Evolutionary conservation across 2,329 filamentous ascomycete genomes (phyloP), one percentile per base, ranked within the genome.

Genomic region (Domatiomyces catenatus): DNA sequence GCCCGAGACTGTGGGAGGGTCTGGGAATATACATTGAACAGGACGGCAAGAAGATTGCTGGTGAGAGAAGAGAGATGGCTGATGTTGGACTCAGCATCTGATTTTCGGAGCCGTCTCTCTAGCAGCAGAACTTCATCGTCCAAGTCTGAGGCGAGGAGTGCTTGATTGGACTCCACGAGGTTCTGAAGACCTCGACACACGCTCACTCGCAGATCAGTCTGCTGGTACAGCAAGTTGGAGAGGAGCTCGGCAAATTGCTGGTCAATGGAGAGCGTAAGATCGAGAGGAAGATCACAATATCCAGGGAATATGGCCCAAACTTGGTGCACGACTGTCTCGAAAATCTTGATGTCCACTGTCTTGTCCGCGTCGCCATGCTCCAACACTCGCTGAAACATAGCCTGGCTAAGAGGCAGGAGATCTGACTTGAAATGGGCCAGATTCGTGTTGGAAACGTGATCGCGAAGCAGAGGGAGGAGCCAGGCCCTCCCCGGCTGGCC

Each of bases 1-100:
- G 87, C 89, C 59, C 92, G 79, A 62, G 86, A 92, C 62, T 95
- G 87, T 2, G 92, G 90, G 22, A 98, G 75, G 0, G 92, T 98
- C 66, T 95, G 86, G 56, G 86, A 94, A 70, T 98, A 98, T 44
- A 98, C 90, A 64, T 98, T 98, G 75, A 98, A 96, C n/a, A 98
- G 72, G 0, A 96, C 90, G 5, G 92, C 89, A 43, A 98, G 78
- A 68, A 98, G 77, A 61, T 96, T 96, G 54, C 83, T 83, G 1
- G 90, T 77, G 62, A 92, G 89, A 1, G 72, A 71, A 15, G 86
- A 80, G 10, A 98, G 73, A 64, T 94, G 83, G n/a, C 79, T 71
- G 42, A 96, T 70, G 63, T 95, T 95, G 67, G 82, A 81, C 64
- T 80, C 72, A 0, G 92, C 90, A 42, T 80, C 74, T 3, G 73